Evolutionary conservation across 2,329 filamentous ascomycete species (phyloP), one percentile per base, ranked within the genome.

Genomic region (Hymenoscyphus albidus): DNA sequence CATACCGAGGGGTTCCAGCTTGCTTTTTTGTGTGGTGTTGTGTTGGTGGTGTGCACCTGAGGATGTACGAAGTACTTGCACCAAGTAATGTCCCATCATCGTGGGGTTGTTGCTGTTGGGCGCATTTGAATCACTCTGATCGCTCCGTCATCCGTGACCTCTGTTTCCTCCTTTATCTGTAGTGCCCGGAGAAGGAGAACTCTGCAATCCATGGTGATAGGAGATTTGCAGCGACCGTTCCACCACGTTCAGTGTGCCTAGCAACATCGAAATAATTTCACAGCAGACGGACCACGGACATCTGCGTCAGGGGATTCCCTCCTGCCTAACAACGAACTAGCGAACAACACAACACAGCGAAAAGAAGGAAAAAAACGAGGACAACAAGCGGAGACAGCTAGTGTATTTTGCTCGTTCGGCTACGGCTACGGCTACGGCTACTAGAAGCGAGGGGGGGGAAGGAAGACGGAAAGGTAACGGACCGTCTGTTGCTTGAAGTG

Each of bases 201-300:
- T 35, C 35, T 35, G 48, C 48, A 22, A 54, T 54, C 48, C 48
- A 54, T 54, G 48, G 48, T 54, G 48, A 54, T 54, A 22, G 48
- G 48, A 54, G 48, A 54, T 54, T 54, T 54, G 48, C 48, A 54
- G 48, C 48, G 22, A 54, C 48, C 48, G 48, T 54, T 54, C 48
- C 48, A 54, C 48, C 48, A 54, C 18, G 22, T 54, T 54, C 48
- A 54, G 22, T 27, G 48, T 54, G 48, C 48, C 48, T 54, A 54
- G 48, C 48, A 54, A 54, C 48, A 13, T 54, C 22, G 18, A 54
- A 27, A 27, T 54, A 13, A 54, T 54, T 27, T 54, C 48, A 54
- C 48, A 12, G 48, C 48, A 54, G 48, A 54, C 48, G 48, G 48
- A 12, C 9, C 48, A 27, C 48, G 48, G 48, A 4, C 48, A 54